A percentile compares a stretch with the other conserved stretches of the same genome.
phyloP scores from a whole-genome alignment of 2,329 filamentous ascomycete genomes.

The Chaetomiaceae sp. region DNA sequence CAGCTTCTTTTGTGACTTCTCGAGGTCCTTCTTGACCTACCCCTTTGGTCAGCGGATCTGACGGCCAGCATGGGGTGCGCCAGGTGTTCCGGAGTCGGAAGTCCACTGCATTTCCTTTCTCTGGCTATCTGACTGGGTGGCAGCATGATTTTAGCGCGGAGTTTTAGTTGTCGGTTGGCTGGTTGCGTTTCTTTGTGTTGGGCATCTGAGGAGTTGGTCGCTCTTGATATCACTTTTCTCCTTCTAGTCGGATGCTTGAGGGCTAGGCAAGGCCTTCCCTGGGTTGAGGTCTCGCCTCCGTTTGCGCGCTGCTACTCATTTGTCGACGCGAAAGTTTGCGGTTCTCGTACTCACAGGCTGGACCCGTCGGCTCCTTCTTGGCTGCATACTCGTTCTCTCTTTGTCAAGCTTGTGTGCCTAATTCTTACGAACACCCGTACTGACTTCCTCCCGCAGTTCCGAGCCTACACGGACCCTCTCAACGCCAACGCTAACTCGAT shows the following conservation, averaged over 20 bases:
- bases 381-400: neutral
- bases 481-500: slow-evolving; percentile 43
- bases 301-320: neutral
- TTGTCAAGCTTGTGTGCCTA: neutral
- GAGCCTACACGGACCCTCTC: slow-evolving; percentile 51
- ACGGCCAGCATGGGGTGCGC: neutral
- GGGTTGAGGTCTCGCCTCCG: neutral
- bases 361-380: neutral
- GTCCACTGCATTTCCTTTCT: neutral
- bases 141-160: neutral
- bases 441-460: slow-evolving; percentile 42
- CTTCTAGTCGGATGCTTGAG: neutral
- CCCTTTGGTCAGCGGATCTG: neutral
- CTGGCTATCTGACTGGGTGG: neutral
- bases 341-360: neutral
- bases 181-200: too few species aligned
- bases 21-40: neutral
- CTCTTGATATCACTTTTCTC: too few species aligned
- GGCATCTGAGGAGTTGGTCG: neutral
- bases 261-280: neutral
- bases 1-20: neutral
- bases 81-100: neutral
- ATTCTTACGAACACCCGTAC: too few species aligned
- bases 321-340: neutral
- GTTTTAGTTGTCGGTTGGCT: neutral